Percentiles rank a stretch among this genome's conserved stretches.
phyloP scores from a whole-genome alignment of 805 yeast genomes.

The Schizosaccharomyces octosporus region DNA sequence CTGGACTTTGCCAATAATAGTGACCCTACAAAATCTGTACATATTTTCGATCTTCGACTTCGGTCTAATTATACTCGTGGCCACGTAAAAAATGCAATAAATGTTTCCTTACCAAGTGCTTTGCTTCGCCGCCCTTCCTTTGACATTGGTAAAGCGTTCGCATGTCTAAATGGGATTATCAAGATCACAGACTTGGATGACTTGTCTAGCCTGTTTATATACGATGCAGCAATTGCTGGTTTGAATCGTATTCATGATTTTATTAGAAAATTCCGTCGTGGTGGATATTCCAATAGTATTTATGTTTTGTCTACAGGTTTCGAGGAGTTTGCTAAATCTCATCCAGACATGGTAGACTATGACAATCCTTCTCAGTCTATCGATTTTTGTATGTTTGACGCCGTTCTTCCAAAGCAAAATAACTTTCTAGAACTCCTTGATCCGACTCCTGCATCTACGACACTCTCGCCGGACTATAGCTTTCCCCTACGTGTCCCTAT shows the following conservation, averaged over 20 bases:
- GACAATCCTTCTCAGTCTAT: too few relatives aligned
- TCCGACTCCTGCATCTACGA: neutral
- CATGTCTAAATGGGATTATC: neutral
- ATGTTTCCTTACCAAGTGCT: slow-evolving; percentile 72
- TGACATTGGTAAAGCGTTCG: neutral
- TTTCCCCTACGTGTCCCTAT: neutral
- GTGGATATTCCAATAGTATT: neutral
- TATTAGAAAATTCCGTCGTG: neutral
- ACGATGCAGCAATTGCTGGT: neutral
- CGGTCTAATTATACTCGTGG: slow-evolving; percentile 42
- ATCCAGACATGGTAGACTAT: neutral
- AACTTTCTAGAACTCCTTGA: neutral
- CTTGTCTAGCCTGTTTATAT: neutral
- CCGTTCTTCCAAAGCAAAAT: too few relatives aligned
- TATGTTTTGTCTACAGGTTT: neutral
- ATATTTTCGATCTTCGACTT: slow-evolving; percentile 52
- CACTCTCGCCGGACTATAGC: neutral
- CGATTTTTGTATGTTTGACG: too few relatives aligned
- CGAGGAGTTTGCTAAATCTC: neutral
- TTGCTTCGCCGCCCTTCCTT: slow-evolving; percentile 52
- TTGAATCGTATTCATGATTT: neutral
- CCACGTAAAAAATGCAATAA: slow-evolving; percentile 37
- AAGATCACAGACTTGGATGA: neutral
- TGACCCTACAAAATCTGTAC: neutral
- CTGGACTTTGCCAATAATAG: neutral